These are phyloP conservation scores for Didymella keratinophila DNA, from an alignment of 2,329 filamentous ascomycete species.

Conservation along the genomic window DNA sequence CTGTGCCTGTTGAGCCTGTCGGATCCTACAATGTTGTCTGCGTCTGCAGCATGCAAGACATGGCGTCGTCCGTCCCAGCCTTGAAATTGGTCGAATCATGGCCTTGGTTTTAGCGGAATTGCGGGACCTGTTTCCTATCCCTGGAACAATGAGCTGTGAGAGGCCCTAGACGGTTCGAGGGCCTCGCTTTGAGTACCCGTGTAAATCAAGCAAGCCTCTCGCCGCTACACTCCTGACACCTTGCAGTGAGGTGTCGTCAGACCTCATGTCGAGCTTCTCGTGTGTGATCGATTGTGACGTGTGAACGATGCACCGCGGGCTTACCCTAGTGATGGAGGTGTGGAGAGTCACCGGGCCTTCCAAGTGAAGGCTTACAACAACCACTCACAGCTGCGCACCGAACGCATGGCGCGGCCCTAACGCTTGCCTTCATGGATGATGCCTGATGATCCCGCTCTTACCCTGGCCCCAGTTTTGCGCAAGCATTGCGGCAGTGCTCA, in stretches of 20 bases:
- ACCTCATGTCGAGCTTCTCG: constrained; percentile 4
- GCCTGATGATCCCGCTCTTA: constrained; percentile 17
- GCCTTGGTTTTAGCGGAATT: constrained; percentile 16
- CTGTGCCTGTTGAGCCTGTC: constrained; percentile 18
- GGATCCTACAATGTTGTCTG: constrained; percentile 14
- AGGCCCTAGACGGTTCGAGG: neutral
- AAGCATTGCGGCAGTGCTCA: constrained; percentile 17
- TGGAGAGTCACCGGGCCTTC: constrained; percentile 22
- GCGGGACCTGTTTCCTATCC: constrained; percentile 21
- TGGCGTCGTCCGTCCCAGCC: constrained; percentile 16
- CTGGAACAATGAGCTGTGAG: constrained; percentile 9
- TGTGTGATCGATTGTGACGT: constrained; percentile 13
- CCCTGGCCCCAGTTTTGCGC: constrained; percentile 32
- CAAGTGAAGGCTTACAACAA: constrained; percentile 25
- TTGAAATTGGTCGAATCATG: constrained; percentile 15
- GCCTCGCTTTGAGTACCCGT: constrained; percentile 9
- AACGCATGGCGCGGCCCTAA: constrained; percentile 26
- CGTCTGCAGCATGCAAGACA: constrained; percentile 24
- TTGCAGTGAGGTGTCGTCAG: constrained; percentile 14
- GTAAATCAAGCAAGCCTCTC: constrained; percentile 1
- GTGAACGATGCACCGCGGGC: constrained; percentile 14
- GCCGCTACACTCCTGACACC: neutral
- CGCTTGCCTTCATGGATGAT: constrained; percentile 20
- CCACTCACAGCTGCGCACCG: constrained; percentile 28
- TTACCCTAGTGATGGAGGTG: constrained; percentile 16